Conservation (phyloP, 257 asterid genomes). For the Lantana camara region DNA sequence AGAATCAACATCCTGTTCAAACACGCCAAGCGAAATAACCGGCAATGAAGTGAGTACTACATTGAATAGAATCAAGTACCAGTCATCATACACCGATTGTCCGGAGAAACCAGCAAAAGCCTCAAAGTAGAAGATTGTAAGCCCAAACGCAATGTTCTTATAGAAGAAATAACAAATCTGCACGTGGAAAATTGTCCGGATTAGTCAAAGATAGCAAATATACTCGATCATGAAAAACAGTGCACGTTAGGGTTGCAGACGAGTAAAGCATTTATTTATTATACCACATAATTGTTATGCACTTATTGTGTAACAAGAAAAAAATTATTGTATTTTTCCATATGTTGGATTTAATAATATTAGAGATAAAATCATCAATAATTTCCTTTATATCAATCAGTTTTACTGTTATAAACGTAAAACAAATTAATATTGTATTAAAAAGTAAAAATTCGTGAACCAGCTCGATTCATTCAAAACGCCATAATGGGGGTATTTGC, state of each 20-base stretch:
- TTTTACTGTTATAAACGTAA: too few relatives aligned
- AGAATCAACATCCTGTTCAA: conserved; percentile 97
- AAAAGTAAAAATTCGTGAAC: not conserved
- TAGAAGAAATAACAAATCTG: conserved; percentile 99
- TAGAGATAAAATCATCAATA: too few relatives aligned
- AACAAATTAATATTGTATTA: too few relatives aligned
- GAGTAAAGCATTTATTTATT: too few relatives aligned
- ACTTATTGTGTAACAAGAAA: too few relatives aligned
- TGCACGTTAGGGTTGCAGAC: not conserved
- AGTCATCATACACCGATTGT: conserved; percentile 87
- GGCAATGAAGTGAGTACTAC: conserved; percentile 96
- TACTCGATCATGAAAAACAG: not conserved
- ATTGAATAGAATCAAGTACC: conserved; percentile 92
- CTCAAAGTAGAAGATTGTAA: conserved; percentile 96
- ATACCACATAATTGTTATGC: too few relatives aligned
- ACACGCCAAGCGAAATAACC: conserved; percentile 93
- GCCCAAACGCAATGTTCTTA: conserved; percentile 98
- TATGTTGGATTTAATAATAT: too few relatives aligned
- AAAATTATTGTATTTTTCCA: too few relatives aligned
- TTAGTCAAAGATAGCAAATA: not conserved
- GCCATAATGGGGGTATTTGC: too few relatives aligned
- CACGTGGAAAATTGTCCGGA: conserved; percentile 25
- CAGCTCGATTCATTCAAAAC: too few relatives aligned
- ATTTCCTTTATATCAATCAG: too few relatives aligned
- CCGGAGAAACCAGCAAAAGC: conserved; percentile 96